A percentile compares a stretch with the other conserved stretches of the same genome.
Evolutionary conservation across 2,329 filamentous ascomycete genomes (phyloP).

Genomic region (Anisogramma anomala): DNA sequence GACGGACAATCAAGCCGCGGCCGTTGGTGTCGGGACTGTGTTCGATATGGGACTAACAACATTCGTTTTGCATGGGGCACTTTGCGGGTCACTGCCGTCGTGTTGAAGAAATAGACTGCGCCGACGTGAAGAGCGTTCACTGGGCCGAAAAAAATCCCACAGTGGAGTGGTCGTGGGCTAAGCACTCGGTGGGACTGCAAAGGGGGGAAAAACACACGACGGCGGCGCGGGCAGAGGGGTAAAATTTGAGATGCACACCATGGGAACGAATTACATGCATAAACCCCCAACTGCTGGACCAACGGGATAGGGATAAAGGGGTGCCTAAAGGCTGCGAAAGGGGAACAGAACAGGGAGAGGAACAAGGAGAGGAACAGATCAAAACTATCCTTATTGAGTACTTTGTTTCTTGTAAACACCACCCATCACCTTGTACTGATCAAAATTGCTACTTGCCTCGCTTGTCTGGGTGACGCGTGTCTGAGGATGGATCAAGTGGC

Average conservation of each 20-base stretch:
- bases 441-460: not conserved
- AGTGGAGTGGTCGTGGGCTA: too few relatives aligned
- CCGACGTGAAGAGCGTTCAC: constrained; percentile 6
- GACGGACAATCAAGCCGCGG: not conserved
- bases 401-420: constrained; percentile 11
- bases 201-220: constrained; percentile 4
- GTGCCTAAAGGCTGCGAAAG: not conserved
- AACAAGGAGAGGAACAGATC: not conserved
- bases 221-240: constrained; percentile 1
- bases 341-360: not conserved
- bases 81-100: not conserved
- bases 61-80: constrained; percentile 7
- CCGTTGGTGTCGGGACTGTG: not conserved
- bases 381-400: not conserved
- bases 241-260: not conserved
- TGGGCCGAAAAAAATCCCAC: not conserved
- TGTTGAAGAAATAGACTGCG: too few relatives aligned
- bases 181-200: not conserved
- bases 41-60: not conserved
- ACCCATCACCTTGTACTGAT: not conserved
- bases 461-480: too few relatives aligned
- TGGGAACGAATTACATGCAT: constrained; percentile 4
- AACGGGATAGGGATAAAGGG: not conserved
- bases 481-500: not conserved
- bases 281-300: constrained; percentile 1